Evolutionary conservation across 441 rosid genomes (phyloP), one percentile per base, ranked within the genome.

Genomic region (Populus hybrid): DNA sequence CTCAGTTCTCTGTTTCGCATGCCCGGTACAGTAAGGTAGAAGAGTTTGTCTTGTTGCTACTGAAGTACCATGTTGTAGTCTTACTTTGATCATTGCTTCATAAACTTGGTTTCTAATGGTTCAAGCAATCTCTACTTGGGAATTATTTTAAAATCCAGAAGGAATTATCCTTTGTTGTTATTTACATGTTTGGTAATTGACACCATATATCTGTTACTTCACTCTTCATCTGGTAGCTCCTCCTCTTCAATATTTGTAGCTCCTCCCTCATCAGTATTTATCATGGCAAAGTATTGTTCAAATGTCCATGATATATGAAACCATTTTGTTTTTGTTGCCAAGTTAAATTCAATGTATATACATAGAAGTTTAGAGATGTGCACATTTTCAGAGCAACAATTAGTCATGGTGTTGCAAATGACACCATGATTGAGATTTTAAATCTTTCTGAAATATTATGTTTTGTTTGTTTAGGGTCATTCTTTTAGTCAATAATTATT

Each of bases 21-120:
- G 92, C 99, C 75, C 97, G 98, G 36, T 79, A 93, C 83, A 97
- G 88, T 85, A 97, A 90, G 99, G 99, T 97, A 90, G 67, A 24
- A 10, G 57, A 77, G 57, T 75, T 59, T 64, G 18, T 70, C 32
- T 72, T 78, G 72, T 70, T 38, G 42, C 20, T 74, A 28, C 68
- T 65, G 57, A 71, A 36, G 1, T 42, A 35, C 68, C 32, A 75
- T 32, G 32, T 70, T 70, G 11, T 69, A 3, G 68, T 70, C 42
- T 23, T 67, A 21, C 77, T 38, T 26, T 28, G 42, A 28, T 68
- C 34, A 1, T 4, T 53, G 50, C 57, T 66, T 74, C 65, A 12
- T 67, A 30, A 23, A 24, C 53, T 18, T 75, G 59, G 35, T 69
- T 35, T 67, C 75, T 67, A 61, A 70, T 77, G 75, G 73, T 4